Base-by-base conservation (phyloP, 768 basidiomycete genomes). In the Amanita muscaria region DNA sequence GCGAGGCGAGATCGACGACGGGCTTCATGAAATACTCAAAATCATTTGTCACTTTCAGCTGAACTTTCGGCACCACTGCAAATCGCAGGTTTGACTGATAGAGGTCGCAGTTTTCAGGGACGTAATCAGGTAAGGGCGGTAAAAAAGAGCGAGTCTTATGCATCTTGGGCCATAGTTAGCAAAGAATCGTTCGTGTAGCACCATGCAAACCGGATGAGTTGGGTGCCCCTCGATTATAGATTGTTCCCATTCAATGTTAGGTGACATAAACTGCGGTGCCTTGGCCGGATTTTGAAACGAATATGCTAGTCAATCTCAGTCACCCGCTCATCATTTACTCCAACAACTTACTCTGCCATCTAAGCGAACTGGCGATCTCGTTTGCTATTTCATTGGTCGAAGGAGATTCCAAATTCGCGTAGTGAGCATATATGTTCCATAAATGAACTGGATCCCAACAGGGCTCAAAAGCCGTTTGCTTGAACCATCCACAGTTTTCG, bases 181-280 rank as follows among this genome's bases (percentile, higher is more conserved):
- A 38, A 23, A 30, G 11, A 33, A 42, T 30, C 11, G 29, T 12
- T 22, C 23, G 22, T 18, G 25, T 9, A 10, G 31, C 12, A n/a
- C 31, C 25, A 9, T 22, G 15, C n/a, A 16, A 50, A 76, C 77
- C 12, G 77, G 76, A 56, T 79, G 77, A 0, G 72, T 77, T 3
- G 76, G 75, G 53, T 79, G 77, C 0, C 76, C 75, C 55, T 78
- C 76, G 15, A 77, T 72, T 22, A 78, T 75, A 2, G 76, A 76
- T 52, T 77, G 74, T 47, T 79, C 76, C 77, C 77, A 79, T 27
- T 64, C 69, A 10, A 79, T 70, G 44, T 75, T 77, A 1, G 72
- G 55, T 18, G 70, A 73, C 3, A 56, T 47, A 31, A 76, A 70
- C 4, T 60, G 53, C 1, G 77, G 74, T 3, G 68, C 64, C 23